Conservation (phyloP, 768 basidiomycete species). For the Pseudohyphozyma bogoriensis region DNA sequence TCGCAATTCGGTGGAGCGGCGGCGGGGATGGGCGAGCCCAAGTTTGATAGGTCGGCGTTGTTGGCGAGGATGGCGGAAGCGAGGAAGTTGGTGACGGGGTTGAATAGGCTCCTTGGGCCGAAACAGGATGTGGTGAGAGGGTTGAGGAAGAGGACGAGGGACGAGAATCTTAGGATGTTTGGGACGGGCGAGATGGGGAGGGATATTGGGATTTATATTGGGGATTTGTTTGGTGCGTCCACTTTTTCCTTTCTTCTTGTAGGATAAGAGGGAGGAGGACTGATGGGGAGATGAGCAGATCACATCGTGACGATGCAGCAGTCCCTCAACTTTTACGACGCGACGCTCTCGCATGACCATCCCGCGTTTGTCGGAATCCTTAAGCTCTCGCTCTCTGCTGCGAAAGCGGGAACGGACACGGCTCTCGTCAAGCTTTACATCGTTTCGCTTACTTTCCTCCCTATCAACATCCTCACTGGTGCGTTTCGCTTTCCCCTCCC, state of each 20-base stretch:
- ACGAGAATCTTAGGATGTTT: constrained; percentile 40
- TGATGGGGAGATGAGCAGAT: no score
- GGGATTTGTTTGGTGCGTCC: constrained; percentile 73
- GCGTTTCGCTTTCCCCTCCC: constrained; percentile 15
- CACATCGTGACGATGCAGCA: constrained; percentile 82
- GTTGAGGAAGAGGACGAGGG: constrained; percentile 58
- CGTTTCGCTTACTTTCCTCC: constrained; percentile 58
- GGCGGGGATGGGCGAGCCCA: constrained; percentile 1
- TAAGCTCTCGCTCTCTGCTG: constrained; percentile 50
- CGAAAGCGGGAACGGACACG: constrained; percentile 56
- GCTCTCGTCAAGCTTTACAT: constrained; percentile 56
- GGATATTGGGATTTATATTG: constrained; percentile 76
- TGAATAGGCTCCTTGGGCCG: constrained; percentile 61
- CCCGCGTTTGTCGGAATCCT: constrained; percentile 75
- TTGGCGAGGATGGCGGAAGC: constrained; percentile 69
- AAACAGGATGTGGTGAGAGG: constrained; percentile 76
- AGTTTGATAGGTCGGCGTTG: constrained; percentile 23
- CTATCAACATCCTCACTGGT: constrained; percentile 48
- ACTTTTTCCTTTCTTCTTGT: not conserved
- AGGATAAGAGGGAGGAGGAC: no score
- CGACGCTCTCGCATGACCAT: constrained; percentile 75
- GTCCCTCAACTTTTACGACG: constrained; percentile 73
- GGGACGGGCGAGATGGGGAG: constrained; percentile 45
- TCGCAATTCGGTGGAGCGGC: no score
- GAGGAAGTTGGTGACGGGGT: constrained; percentile 64